Percentiles rank a stretch among this genome's conserved stretches.
phyloP scores from a whole-genome alignment of 2,329 filamentous ascomycete species.

The Curvularia hawaiiensis region DNA sequence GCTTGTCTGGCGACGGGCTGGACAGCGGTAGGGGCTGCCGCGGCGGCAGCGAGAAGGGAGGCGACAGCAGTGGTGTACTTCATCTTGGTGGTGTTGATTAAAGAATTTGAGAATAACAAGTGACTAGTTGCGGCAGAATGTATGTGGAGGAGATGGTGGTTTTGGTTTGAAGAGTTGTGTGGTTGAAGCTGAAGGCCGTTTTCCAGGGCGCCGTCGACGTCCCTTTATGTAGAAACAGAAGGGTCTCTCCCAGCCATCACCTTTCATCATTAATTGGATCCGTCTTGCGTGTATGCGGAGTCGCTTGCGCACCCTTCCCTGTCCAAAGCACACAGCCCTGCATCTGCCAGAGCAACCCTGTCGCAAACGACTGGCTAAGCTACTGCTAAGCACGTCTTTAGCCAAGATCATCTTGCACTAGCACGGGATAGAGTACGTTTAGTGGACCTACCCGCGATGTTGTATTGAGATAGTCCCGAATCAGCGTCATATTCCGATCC shows the following conservation, averaged over 20 bases:
- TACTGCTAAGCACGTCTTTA: background rate
- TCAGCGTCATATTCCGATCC: constrained; percentile 2
- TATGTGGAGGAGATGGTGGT: background rate
- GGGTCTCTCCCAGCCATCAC: constrained; percentile 1
- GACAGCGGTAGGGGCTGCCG: constrained; percentile 23
- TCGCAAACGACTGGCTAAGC: constrained; percentile 4
- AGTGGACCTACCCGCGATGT: constrained; percentile 4
- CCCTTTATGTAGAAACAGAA: constrained; percentile 3
- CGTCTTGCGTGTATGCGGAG: constrained; percentile 7
- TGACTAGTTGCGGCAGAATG: constrained; percentile 4
- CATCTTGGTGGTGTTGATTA: constrained; percentile 33
- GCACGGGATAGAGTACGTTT: background rate
- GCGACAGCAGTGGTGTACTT: constrained; percentile 36
- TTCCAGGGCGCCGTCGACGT: background rate
- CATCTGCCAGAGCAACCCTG: background rate
- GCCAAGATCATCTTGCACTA: background rate
- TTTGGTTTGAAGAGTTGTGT: background rate
- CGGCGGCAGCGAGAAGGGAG: constrained; percentile 7
- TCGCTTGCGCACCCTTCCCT: constrained; percentile 2
- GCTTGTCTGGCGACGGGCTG: constrained; percentile 11
- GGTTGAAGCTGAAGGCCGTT: background rate
- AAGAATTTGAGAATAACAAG: constrained; percentile 7
- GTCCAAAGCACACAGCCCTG: background rate
- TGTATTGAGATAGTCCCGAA: constrained; percentile 4
- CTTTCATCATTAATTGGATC: constrained; percentile 3